A percentile compares a stretch with the other conserved stretches of the same genome.
These are phyloP conservation scores for Lentinula guzmanii DNA, from an alignment of 768 basidiomycete species.

Conservation along the genomic window DNA sequence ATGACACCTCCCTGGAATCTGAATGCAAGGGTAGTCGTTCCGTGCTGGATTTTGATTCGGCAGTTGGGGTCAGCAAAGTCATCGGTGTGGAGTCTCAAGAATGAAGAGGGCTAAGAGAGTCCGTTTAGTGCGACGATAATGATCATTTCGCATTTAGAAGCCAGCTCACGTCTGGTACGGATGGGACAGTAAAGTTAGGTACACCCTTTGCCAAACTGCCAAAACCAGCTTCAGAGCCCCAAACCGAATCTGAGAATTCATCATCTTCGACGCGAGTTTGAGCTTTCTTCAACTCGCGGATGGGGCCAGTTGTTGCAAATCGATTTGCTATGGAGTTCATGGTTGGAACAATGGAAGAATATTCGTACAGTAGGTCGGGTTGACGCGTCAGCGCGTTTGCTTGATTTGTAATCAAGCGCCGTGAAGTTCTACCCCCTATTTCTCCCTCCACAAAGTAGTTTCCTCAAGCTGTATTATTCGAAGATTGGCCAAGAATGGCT, in stretches of 20 bases:
- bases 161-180: slow-evolving; percentile 66
- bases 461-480: no score
- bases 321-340: slow-evolving; percentile 72
- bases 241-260: slow-evolving; percentile 59
- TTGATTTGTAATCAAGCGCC: slow-evolving; percentile 16
- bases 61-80: slow-evolving; percentile 92
- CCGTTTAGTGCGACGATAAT: not conserved
- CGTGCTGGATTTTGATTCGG: slow-evolving; percentile 97
- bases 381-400: slow-evolving; percentile 24
- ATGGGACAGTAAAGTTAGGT: slow-evolving; percentile 67
- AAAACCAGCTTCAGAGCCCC: slow-evolving; percentile 83
- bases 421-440: no score
- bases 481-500: no score
- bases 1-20: slow-evolving; percentile 95
- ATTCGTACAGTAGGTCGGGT: slow-evolving; percentile 39
- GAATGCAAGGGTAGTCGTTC: slow-evolving; percentile 97
- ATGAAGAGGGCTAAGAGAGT: slow-evolving; percentile 68
- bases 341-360: slow-evolving; percentile 22
- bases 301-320: slow-evolving; percentile 53
- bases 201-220: slow-evolving; percentile 67
- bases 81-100: slow-evolving; percentile 91
- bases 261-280: slow-evolving; percentile 53
- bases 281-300: slow-evolving; percentile 43
- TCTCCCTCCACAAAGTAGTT: no score
- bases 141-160: not conserved